phyloP scores from a whole-genome alignment of 768 basidiomycete species.

The Collybiopsis luxurians region DNA sequence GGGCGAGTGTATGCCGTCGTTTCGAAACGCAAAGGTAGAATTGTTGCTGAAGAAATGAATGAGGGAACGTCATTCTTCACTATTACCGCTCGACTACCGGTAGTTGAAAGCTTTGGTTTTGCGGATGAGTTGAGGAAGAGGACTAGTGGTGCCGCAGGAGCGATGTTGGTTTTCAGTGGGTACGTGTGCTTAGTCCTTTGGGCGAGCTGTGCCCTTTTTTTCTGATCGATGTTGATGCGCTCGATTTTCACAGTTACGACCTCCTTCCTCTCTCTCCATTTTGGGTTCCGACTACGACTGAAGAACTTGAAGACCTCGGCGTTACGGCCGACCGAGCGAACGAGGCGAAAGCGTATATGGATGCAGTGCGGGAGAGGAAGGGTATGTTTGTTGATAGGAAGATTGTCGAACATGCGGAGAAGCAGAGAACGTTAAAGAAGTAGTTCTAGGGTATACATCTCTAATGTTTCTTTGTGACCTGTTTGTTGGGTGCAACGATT shows the following conservation, averaged over 20 bases:
- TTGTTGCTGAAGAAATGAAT: conserved; percentile 98
- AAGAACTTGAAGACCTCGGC: conserved; percentile 94
- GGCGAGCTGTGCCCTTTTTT: not conserved
- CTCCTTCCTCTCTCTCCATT: conserved; percentile 92
- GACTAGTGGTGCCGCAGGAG: conserved; percentile 96
- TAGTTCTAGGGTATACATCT: too few relatives aligned
- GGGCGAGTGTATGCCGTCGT: conserved; percentile 98
- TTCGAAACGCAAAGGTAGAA: conserved; percentile 84
- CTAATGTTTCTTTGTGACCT: too few relatives aligned
- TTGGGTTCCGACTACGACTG: conserved; percentile 97
- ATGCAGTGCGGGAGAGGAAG: conserved; percentile 85
- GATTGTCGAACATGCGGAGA: conserved; percentile 94
- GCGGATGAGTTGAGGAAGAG: conserved; percentile 94
- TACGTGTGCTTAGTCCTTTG: conserved; percentile 30
- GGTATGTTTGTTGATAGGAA: conserved; percentile 96
- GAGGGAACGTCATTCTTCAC: conserved; percentile 96
- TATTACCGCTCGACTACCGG: conserved; percentile 85
- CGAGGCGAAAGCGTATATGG: conserved; percentile 92
- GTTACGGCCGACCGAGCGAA: conserved; percentile 94
- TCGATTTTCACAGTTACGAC: conserved; percentile 63
- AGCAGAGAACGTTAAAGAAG: conserved; percentile 85
- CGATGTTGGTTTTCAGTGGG: conserved; percentile 96
- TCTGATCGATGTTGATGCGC: not conserved
- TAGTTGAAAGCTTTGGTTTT: conserved; percentile 97
- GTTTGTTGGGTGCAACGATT: too few relatives aligned